These are phyloP conservation scores for Myriosclerotinia curreyana DNA, from an alignment of 2,329 filamentous ascomycete genomes.

Conservation along the genomic window DNA sequence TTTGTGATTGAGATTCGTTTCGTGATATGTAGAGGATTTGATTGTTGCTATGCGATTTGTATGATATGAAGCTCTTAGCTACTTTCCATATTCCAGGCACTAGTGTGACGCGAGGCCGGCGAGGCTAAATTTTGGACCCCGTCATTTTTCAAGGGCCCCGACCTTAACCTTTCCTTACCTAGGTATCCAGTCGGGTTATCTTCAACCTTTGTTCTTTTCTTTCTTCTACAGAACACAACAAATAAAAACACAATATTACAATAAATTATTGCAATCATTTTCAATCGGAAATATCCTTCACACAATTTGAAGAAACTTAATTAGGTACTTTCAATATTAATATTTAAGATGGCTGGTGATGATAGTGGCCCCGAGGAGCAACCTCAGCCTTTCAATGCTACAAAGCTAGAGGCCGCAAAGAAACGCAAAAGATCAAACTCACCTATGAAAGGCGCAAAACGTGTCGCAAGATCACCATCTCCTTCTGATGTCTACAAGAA, in stretches of 20 bases:
- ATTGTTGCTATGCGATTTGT: slow-evolving; percentile 22
- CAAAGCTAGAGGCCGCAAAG: slow-evolving; percentile 44
- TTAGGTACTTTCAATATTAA: background rate
- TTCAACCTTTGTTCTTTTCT: slow-evolving; percentile 15
- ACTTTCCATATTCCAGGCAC: slow-evolving; percentile 30
- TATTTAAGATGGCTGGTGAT: slow-evolving; percentile 39
- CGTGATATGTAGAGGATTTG: slow-evolving; percentile 13
- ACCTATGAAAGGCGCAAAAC: slow-evolving; percentile 36
- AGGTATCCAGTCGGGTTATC: too few species aligned
- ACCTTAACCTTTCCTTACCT: background rate
- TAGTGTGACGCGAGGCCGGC: slow-evolving; percentile 34
- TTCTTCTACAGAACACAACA: background rate
- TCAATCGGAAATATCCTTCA: background rate
- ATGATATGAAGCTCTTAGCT: slow-evolving; percentile 29
- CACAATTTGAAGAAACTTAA: background rate
- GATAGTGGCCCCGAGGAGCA: slow-evolving; percentile 37
- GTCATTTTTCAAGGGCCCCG: slow-evolving; percentile 10
- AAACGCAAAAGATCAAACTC: slow-evolving; percentile 44
- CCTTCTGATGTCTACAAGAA: slow-evolving; percentile 32
- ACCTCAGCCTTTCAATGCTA: slow-evolving; percentile 45
- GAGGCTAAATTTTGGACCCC: slow-evolving; percentile 19
- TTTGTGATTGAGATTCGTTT: background rate
- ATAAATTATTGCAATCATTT: background rate
- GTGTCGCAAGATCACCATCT: slow-evolving; percentile 33
- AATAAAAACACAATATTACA: background rate